Evolutionary conservation across 805 yeast genomes (phyloP).

Genomic region (Saturnispora besseyi): DNA sequence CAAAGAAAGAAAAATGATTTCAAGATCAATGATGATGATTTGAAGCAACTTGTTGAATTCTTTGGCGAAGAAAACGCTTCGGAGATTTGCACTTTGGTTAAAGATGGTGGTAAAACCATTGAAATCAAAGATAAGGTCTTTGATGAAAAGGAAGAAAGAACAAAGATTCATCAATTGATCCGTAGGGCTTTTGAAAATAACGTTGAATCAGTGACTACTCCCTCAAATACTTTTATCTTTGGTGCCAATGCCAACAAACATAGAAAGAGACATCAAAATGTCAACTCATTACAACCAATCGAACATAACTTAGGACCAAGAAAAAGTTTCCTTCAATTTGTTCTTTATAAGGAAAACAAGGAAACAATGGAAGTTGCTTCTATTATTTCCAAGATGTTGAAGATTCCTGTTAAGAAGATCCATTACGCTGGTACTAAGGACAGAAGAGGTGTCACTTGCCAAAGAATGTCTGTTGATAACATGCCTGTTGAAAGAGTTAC

Average conservation of each 20-base stretch:
- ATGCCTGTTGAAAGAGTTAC: slow-evolving; percentile 68
- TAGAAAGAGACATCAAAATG: slow-evolving; percentile 28
- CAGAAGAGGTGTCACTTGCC: slow-evolving; percentile 92
- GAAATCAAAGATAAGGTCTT: slow-evolving; percentile 45
- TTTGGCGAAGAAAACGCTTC: slow-evolving; percentile 56
- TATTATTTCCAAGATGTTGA: slow-evolving; percentile 59
- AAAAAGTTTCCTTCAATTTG: slow-evolving; percentile 62
- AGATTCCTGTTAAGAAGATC: slow-evolving; percentile 61
- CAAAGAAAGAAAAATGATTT: slow-evolving; percentile 22
- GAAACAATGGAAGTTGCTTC: slow-evolving; percentile 95
- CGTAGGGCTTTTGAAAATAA: slow-evolving; percentile 65
- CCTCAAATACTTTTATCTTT: slow-evolving; percentile 54
- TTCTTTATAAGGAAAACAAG: slow-evolving; percentile 85
- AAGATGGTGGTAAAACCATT: slow-evolving; percentile 34
- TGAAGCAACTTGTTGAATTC: slow-evolving; percentile 37
- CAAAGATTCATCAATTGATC: slow-evolving; percentile 66
- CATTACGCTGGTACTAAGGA: slow-evolving; percentile 95
- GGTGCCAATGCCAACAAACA: slow-evolving; percentile 41
- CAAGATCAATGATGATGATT: slow-evolving; percentile 38
- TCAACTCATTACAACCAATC: slow-evolving; percentile 36
- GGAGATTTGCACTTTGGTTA: slow-evolving; percentile 43
- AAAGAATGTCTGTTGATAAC: slow-evolving; percentile 59
- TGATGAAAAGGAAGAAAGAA: slow-evolving; percentile 64
- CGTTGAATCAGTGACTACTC: slow-evolving; percentile 73
- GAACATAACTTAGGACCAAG: slow-evolving; percentile 69